Percentiles rank a stretch among this genome's conserved stretches.
Conservation (phyloP, 1,284 basidiomycete species). For the Sphaerobolus stellatus region DNA sequence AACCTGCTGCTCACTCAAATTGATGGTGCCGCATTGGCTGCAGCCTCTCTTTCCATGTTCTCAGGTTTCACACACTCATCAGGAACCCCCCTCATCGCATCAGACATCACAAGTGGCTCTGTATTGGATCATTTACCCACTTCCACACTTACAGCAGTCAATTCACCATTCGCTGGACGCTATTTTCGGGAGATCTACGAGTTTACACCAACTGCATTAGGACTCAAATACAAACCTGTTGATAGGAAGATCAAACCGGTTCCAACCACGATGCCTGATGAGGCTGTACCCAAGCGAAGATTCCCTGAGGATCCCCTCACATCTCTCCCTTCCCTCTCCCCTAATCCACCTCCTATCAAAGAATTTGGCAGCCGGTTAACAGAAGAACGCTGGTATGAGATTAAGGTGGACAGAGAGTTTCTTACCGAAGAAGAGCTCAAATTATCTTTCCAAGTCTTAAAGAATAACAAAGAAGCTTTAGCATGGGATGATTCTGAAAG, state of each 20-base stretch:
- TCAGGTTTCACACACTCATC: neutral
- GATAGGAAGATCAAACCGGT: slow-evolving; percentile 26
- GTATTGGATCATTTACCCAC: neutral
- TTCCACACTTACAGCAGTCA: too few species aligned
- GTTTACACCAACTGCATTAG: neutral
- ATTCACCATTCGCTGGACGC: neutral
- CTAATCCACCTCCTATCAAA: slow-evolving; percentile 18
- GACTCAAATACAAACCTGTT: slow-evolving; percentile 25
- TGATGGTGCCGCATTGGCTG: neutral
- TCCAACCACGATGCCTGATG: slow-evolving; percentile 26
- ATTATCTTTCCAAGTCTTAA: slow-evolving; percentile 24
- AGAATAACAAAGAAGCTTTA: slow-evolving; percentile 28
- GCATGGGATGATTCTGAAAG: slow-evolving; percentile 35
- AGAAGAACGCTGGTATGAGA: slow-evolving; percentile 15
- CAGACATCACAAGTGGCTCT: neutral
- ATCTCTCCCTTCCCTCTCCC: slow-evolving; percentile 13
- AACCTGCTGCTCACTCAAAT: neutral
- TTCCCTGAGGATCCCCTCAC: slow-evolving; percentile 22
- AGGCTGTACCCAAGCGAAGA: slow-evolving; percentile 14
- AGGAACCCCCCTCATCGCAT: too few species aligned
- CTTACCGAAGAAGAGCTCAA: slow-evolving; percentile 32
- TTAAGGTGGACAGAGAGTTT: slow-evolving; percentile 26
- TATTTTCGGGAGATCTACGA: neutral
- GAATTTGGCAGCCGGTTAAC: slow-evolving; percentile 17
- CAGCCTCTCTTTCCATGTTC: neutral